Base-by-base conservation (phyloP, 352 stramenopile species). In the Phytopythium chamaehyphon region DNA sequence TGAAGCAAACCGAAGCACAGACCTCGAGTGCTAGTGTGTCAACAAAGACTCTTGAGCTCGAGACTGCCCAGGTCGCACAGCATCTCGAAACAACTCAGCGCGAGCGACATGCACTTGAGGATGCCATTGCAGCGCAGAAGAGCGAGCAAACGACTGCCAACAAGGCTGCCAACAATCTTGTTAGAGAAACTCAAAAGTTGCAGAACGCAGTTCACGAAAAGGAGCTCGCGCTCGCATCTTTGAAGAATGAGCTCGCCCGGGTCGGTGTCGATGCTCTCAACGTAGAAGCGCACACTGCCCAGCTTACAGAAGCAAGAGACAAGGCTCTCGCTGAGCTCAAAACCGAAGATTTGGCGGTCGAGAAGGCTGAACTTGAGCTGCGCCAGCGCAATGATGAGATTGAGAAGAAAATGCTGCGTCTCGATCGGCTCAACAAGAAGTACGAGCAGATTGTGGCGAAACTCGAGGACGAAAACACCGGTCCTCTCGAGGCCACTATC, bases 371-470 rank as follows among this genome's bases (percentile, higher is more conserved):
- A 67, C 56, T 95, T 19, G 93, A 98, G 62, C 96, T 98, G 49
- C 86, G 88, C 8, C 93, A 98, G 67, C 78, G 88, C 14, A 96
- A 97, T 54, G 91, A 98, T 66, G 90, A 98, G 55, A 97, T 98
- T 19, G 95, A 98, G 54, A 98, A 98, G 69, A 98, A 98, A 55
- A 96, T 97, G 72, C 80, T 93, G 51, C 77, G 86, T 0, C 70
- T 98, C 8, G 92, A 98, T 59, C 73, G 87, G 3, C 72, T 98
- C 8, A 98, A 98, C 72, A 86, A 93, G 28, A 97, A 98, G 61
- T 98, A 97, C 56, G 90, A 98, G 57, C 86, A 95, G 59, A 78
- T 98, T 39, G 53, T 93, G 36, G 86, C 86, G 35, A 89, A 90
- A 54, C 75, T 94, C 53, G 88, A 95, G 24, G 86, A 96, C 59